Percentiles rank a stretch among this genome's conserved stretches.
Conservation (phyloP, 345 rosid species). For the Ailanthus altissimus region DNA sequence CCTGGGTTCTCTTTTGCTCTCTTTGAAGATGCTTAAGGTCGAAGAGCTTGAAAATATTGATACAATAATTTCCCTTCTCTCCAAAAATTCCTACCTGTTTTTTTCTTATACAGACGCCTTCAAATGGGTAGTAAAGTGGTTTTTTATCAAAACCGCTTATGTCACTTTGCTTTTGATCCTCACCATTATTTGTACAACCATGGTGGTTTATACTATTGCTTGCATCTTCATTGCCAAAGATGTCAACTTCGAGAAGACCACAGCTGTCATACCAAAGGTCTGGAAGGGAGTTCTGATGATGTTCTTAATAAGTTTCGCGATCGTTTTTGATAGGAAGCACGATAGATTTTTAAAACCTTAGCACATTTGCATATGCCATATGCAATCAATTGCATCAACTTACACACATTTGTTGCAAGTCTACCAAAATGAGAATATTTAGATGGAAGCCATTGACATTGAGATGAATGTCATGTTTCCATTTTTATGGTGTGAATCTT, state of each 20-base stretch:
- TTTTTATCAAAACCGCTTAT: constrained; percentile 34
- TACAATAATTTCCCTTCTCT: neutral
- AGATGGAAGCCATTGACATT: too few relatives aligned
- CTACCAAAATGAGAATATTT: too few relatives aligned
- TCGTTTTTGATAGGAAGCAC: too few relatives aligned
- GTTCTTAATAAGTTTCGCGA: constrained; percentile 36
- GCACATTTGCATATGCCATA: too few relatives aligned
- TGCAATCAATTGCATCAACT: too few relatives aligned
- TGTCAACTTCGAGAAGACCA: constrained; percentile 38
- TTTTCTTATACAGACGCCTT: constrained; percentile 20
- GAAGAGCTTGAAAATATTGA: constrained; percentile 6
- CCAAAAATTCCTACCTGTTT: constrained; percentile 15
- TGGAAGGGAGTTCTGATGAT: constrained; percentile 59
- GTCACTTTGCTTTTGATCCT: constrained; percentile 36
- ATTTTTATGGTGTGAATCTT: too few relatives aligned
- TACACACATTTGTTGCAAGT: too few relatives aligned
- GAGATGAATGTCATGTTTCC: too few relatives aligned
- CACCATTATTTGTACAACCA: constrained; percentile 46
- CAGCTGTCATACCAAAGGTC: constrained; percentile 43
- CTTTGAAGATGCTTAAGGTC: constrained; percentile 24
- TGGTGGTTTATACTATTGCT: constrained; percentile 48
- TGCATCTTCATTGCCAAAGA: constrained; percentile 40
- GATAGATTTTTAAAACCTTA: too few relatives aligned
- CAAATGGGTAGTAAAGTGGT: constrained; percentile 30
- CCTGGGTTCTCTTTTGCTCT: constrained; percentile 31